Base-by-base conservation (phyloP, 345 rosid species). In the Gossypium stocksii region DNA sequence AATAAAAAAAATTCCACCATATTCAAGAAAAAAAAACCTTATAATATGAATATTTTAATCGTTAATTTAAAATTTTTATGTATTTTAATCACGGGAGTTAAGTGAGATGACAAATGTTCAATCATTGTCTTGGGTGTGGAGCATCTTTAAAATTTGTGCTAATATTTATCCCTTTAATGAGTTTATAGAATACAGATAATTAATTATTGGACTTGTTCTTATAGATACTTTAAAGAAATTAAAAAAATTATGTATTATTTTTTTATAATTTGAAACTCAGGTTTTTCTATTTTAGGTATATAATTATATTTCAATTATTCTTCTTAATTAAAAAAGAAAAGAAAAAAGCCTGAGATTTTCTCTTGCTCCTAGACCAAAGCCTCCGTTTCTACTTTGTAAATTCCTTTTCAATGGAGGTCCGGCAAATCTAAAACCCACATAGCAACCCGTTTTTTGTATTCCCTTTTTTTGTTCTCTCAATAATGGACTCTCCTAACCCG, bases 401-500 rank as follows among this genome's bases (percentile, higher is more conserved):
- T 9, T 46, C 9, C 41, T 34, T 52, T 23, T 67, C 16, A 7
- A 51, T 73, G 57, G 66, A 29, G 41, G 74, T 49, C 23, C 20
- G 43, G 16, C 60, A 54, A 64, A 67, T 77, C 70, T 64, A 43
- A 73, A 43, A 73, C 67, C 66, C 29, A 27, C 45, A 7, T 41
- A 46, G 51, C 4, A 7, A 14, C 22, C 59, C 45, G 9, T 52
- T 12, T 52, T 2, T 52, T 2, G 9, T 3, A 0, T 16, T 49
- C 13, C 10, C 41, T 27, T 2, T 45, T 70, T 23, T 34, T 34
- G 41, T 34, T 34, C 41, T 5, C 45, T 45, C 22, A 4, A 20
- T 61, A 60, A 15, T 88, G 91, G 86, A 82, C 83, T 76, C 86
- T 49, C 85, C 82, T 20, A 84, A 79, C 71, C 83, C 86, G 3